Conservation (phyloP, 306 rosid genomes). For the Myrica gale region DNA sequence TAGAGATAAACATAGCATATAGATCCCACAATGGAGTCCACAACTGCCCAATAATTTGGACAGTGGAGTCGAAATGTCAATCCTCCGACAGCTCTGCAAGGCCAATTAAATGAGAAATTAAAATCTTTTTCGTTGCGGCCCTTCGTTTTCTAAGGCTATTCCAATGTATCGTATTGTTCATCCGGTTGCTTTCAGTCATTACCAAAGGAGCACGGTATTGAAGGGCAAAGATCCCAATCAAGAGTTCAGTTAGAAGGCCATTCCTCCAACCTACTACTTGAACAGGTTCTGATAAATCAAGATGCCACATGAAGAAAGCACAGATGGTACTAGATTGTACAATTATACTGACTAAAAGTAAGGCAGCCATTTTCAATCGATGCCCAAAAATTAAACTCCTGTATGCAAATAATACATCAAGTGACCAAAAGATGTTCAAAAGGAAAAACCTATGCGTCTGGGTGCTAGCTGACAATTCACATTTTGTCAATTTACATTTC, state of each 20-base stretch:
- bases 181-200: not conserved
- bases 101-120: too few relatives aligned
- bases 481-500: constrained; percentile 41
- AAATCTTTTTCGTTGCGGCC: not conserved
- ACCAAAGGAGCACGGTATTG: not conserved
- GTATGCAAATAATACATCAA: constrained; percentile 36
- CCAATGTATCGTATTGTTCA: not conserved
- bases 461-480: constrained; percentile 33
- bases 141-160: not conserved
- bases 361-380: constrained; percentile 31
- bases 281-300: constrained; percentile 21
- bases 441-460: constrained; percentile 44
- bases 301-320: constrained; percentile 23
- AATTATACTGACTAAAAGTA: constrained; percentile 26
- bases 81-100: too few relatives aligned
- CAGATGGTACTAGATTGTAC: constrained; percentile 25
- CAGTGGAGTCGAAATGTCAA: too few relatives aligned
- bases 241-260: not conserved
- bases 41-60: too few relatives aligned
- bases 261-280: not conserved
- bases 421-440: constrained; percentile 31
- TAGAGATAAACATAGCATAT: too few relatives aligned
- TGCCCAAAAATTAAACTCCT: constrained; percentile 46
- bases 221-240: not conserved
- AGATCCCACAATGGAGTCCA: too few relatives aligned